A percentile compares a stretch with the other conserved stretches of the same genome.
These are phyloP conservation scores for Camellia granthamiana DNA, from an alignment of 148 eudicot species.

Conservation along the genomic window DNA sequence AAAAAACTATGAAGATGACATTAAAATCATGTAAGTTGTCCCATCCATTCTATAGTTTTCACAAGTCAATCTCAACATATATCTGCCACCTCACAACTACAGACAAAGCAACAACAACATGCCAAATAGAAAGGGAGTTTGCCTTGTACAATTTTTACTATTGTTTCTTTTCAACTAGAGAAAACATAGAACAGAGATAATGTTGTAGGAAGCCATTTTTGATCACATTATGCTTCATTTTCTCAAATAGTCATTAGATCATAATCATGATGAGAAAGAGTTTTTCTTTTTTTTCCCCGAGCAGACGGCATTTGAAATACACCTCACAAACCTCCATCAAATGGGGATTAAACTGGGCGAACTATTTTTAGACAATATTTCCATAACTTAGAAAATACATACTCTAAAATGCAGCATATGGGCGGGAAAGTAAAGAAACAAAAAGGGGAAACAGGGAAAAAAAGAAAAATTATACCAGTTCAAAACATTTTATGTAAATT, in stretches of 20 bases:
- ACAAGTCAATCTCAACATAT: constrained; percentile 15
- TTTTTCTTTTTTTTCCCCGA: too few relatives aligned
- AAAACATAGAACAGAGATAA: not conserved
- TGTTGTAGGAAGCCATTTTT: not conserved
- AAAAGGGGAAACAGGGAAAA: not conserved
- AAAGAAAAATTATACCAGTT: not conserved
- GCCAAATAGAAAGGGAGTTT: constrained; percentile 5
- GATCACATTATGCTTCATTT: too few relatives aligned
- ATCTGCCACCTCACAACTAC: constrained; percentile 23
- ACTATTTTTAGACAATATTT: too few relatives aligned
- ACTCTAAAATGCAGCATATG: constrained; percentile 4
- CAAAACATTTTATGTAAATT: constrained; percentile 10
- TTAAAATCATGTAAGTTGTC: constrained; percentile 14
- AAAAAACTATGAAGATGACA: not conserved
- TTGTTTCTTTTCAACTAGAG: not conserved
- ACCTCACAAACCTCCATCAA: too few relatives aligned
- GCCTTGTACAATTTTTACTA: not conserved
- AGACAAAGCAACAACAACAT: constrained; percentile 23
- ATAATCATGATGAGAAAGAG: not conserved
- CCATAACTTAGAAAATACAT: constrained; percentile 25
- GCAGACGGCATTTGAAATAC: too few relatives aligned
- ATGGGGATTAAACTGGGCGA: too few relatives aligned
- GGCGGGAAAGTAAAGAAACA: not conserved
- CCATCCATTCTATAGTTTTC: constrained; percentile 31
- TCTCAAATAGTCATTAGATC: not conserved